Evolutionary conservation across 2,329 filamentous ascomycete species (phyloP), one percentile per base, ranked within the genome.

Genomic region (Coniochaeta sp.): DNA sequence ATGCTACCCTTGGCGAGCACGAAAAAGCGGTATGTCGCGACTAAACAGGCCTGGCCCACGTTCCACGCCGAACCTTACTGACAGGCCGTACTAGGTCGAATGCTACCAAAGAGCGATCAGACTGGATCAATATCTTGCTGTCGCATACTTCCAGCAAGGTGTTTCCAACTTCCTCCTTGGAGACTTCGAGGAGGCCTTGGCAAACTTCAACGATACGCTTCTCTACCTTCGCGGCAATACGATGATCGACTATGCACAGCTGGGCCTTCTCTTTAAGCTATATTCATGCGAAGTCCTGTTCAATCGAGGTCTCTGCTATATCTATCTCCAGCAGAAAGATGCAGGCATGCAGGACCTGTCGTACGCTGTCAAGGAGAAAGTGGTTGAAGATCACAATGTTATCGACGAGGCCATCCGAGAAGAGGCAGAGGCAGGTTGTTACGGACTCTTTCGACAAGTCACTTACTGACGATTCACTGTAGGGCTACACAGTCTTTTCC

Each of bases 401-500:
- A 99, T 99, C 65, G 93, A 99, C 69, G 95, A 99, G 74, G 95
- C 95, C 4, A 98, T 99, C 66, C 81, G 85, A 59, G 95, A 98
- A 72, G 87, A 93, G 69, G 95, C 95, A 62, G 92, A 97, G 82
- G 91, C 95, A 80, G 64, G 80, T 62, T 24, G 47, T 26, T 14
- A n/a, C 34, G 6, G 30, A 12, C 17, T 52, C 14, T 22, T 26
- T 28, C 17, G 8, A 9, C 24, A 9, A 17, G 36, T 4, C 17
- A 19, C n/a, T 17, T 12, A 12, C 26, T 56, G 24, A 56, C 54
- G 56, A 6, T 54, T 17, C 14, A 3, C 36, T 59, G 2, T 63
- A 96, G 90, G 95, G 93, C 55, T 99, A 99, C 71, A 98, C 95
- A 0, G 95, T 99, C 47, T 99, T 99, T 77, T 98, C 93, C 0